Base-by-base conservation (phyloP, 345 rosid genomes). In the Salix dunnii region DNA sequence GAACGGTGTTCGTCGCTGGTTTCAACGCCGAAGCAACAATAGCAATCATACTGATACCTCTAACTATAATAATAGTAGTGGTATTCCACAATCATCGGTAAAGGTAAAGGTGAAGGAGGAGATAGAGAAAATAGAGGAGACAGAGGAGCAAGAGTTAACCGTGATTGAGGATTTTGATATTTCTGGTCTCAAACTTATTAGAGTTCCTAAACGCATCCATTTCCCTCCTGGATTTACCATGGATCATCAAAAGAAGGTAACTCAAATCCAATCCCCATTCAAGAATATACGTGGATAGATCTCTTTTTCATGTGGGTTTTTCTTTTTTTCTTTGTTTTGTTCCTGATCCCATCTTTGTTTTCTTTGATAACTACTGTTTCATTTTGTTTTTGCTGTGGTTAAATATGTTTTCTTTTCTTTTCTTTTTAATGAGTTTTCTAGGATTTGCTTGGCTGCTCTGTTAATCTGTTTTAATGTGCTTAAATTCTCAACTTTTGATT, bases 1-100 rank as follows among this genome's bases (percentile, higher is more conserved):
- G 88, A 93, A 91, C 84, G 93, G 89, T 75, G 90, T 91, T 80
- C 94, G 93, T 85, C 97, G 97, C 86, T 93, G 94, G 97, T 89
- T 93, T 86, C 92, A 89, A 67, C 91, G 91, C 64, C 96, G 77
- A n/a, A 35, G 7, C 53, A 60, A 62, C 51, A 27, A 23, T 79
- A 70, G 25, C n/a, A 48, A 38, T 40, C 38, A 5, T 53, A 72
- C 60, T 77, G 81, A 72, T 51, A 62, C 48, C 40, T 49, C 25
- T 70, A 20, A 20, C 53, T 18, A 55, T 74, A 74, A 4, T 67
- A 62, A 25, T 53, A 31, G 42, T 71, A 76, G 74, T 85, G 85
- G 83, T 53, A 76, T 73, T 23, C 80, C 89, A 68, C 87, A 82
- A 81, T 82, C 82, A 65, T 75, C 82, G 71, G 78, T 79, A 48